Evolutionary conservation across 2,329 filamentous ascomycete species (phyloP).

Genomic region (Amauroascus verrucosus): DNA sequence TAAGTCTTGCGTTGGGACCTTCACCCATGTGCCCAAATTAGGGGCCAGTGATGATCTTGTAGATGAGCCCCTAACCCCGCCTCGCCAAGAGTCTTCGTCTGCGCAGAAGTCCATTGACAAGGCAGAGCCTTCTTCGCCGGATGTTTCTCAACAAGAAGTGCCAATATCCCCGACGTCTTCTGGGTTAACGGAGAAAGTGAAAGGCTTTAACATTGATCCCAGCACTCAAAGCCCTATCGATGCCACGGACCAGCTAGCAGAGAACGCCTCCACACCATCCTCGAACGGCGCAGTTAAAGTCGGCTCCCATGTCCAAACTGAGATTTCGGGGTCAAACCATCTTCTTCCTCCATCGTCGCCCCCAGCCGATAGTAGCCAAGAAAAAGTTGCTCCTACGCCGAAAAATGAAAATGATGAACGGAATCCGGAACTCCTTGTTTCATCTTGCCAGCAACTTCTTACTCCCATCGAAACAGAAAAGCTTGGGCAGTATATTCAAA

Average conservation of each 20-base stretch:
- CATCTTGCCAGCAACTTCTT: slow-evolving; percentile 8
- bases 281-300: slow-evolving; percentile 9
- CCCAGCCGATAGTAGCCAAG: background rate
- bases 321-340: background rate
- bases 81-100: slow-evolving; percentile 27
- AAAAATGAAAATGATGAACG: slow-evolving; percentile 8
- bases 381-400: background rate
- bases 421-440: slow-evolving; percentile 19
- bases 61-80: slow-evolving; percentile 64
- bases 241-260: slow-evolving; percentile 21
- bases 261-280: slow-evolving; percentile 25
- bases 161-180: slow-evolving; percentile 43
- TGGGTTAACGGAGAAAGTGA: slow-evolving; percentile 46
- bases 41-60: slow-evolving; percentile 62
- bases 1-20: slow-evolving; percentile 18
- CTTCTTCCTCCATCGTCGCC: background rate
- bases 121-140: background rate
- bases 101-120: slow-evolving; percentile 1
- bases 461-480: slow-evolving; percentile 2
- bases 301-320: background rate
- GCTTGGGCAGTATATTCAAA: slow-evolving; percentile 40
- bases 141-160: slow-evolving; percentile 17
- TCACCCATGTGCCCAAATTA: slow-evolving; percentile 36
- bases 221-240: slow-evolving; percentile 32
- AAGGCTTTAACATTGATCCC: slow-evolving; percentile 47